Evolutionary conservation across 768 basidiomycete genomes (phyloP), one percentile per base, ranked within the genome.

Genomic region (Auriculariales sp.): DNA sequence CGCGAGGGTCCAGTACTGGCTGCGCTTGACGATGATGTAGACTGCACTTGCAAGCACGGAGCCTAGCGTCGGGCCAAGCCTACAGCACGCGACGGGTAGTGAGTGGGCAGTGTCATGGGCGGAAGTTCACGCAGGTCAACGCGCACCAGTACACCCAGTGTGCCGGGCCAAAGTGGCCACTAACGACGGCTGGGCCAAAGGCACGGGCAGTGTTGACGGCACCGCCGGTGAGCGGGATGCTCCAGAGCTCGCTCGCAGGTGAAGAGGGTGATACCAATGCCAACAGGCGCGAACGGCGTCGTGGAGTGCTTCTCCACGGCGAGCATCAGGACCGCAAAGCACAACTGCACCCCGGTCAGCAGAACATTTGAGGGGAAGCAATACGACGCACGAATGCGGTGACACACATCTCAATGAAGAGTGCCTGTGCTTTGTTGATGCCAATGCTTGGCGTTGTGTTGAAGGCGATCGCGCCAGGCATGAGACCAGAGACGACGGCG

Each of bases 61-160:
- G 25, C 84, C 83, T 19, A 85, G 66, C 50, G 72, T 72, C 0
- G 82, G 82, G 33, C 84, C 83, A 7, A 83, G 62, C n/a, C n/a
- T n/a, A n/a, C n/a, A n/a, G n/a, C n/a, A n/a, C n/a, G n/a, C n/a
- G n/a, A n/a, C n/a, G n/a, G n/a, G n/a, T n/a, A n/a, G n/a, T n/a
- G n/a, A n/a, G n/a, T n/a, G n/a, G n/a, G n/a, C n/a, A n/a, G n/a
- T n/a, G n/a, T n/a, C n/a, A n/a, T n/a, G n/a, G n/a, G n/a, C n/a
- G n/a, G n/a, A n/a, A n/a, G n/a, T n/a, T n/a, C n/a, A n/a, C n/a
- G n/a, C n/a, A n/a, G n/a, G n/a, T n/a, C n/a, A n/a, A n/a, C n/a
- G n/a, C n/a, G n/a, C n/a, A n/a, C 81, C 81, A 82, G 57, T 81
- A 81, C 78, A 82, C 69, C 81, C 79, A 83, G 34, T 83, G 82